Base-by-base conservation (phyloP, 805 yeast genomes). In the Nakazawaea siamensis region DNA sequence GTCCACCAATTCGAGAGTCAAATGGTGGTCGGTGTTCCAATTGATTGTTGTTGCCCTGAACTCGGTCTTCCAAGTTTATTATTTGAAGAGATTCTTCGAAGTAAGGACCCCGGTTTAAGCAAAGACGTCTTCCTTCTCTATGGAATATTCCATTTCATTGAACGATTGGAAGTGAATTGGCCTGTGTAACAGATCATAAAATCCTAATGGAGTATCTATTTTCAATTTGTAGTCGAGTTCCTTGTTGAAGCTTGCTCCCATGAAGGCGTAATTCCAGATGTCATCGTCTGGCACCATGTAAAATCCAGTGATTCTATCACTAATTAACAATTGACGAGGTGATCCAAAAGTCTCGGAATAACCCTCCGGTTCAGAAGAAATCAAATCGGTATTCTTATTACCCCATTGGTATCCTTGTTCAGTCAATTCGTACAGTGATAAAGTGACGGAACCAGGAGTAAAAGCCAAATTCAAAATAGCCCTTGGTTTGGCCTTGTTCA, bases 1-100 rank as follows among this genome's bases (percentile, higher is more conserved):
- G 63, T 83, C 95, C 17, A 90, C 98, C 30, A 90, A 90, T 60
- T 80, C 92, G 37, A 77, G 98, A 51, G 97, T 90, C 45, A 90
- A 90, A 61, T 92, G 94, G 85, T 90, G 98, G 98, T 84, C 95
- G 18, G 69, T 85, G 21, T 81, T 88, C 70, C 98, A 90, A 66
- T 66, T 92, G 44, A 50, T 78, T 34, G 88, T 92, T 37, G 97
- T 90, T 30, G 81, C 80, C 13, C 73, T 70, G 42, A 92, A 87
- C 66, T 84, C 95, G 18, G 48, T 88, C 38, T 92, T 92, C 75
- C 98, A 90, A 63, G 87, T 90, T 43, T 82, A 83, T 62, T 90
- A 88, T 64, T 72, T 90, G 60, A 87, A 83, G 63, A 76, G 97
- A 51, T 92, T 90, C 65, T 90, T 90, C 55, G 97, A 90, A 64